phyloP scores from a whole-genome alignment of 495 filamentous ascomycete species.

The Xylaria venustula region DNA sequence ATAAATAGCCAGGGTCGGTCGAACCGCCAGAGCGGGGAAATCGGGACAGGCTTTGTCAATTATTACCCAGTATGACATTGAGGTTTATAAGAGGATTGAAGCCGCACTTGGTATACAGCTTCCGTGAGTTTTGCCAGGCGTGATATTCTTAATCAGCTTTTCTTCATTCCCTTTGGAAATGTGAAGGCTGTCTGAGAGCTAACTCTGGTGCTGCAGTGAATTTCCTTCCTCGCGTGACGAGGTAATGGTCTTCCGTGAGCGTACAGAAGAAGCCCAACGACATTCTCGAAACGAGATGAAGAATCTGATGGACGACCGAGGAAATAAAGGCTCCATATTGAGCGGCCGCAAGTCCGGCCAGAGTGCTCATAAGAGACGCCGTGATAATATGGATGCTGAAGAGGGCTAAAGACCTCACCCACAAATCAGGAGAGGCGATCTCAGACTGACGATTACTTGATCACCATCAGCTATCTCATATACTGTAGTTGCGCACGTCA shows the following conservation, averaged over 20 bases:
- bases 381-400: conserved; percentile 83
- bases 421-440: too few species aligned
- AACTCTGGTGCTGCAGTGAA: conserved; percentile 34
- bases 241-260: conserved; percentile 76
- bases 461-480: too few species aligned
- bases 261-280: conserved; percentile 82
- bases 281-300: conserved; percentile 82
- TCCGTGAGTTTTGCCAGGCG: too few species aligned
- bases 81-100: conserved; percentile 84
- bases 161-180: too few species aligned
- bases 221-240: conserved; percentile 73
- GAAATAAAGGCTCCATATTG: conserved; percentile 59
- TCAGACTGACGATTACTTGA: too few species aligned
- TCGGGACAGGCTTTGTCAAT: conserved; percentile 78
- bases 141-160: too few species aligned
- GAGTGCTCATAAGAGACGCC: conserved; percentile 49
- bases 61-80: conserved; percentile 89
- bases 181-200: too few species aligned
- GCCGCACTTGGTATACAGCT: conserved; percentile 74
- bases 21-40: conserved; percentile 88
- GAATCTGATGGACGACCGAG: conserved; percentile 72
- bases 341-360: conserved; percentile 48
- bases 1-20: conserved; percentile 61
- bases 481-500: too few species aligned
- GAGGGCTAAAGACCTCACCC: conserved; percentile 50